A percentile compares a stretch with the other conserved stretches of the same genome.
Evolutionary conservation across 805 yeast genomes (phyloP).

Genomic region (Blastobotrys peoriensis): DNA sequence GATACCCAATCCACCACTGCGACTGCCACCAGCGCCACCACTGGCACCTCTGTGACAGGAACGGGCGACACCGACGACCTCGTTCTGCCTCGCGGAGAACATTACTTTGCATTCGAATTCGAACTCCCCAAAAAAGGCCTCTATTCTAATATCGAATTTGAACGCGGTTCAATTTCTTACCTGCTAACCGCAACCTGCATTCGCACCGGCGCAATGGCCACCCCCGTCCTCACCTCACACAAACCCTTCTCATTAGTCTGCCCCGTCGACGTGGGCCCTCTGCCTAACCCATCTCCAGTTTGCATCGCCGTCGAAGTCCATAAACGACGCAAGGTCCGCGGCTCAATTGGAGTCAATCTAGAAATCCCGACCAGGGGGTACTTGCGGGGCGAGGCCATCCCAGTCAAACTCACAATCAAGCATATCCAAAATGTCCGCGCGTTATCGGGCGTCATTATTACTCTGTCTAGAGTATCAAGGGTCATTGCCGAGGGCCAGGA

Average conservation of each 20-base stretch:
- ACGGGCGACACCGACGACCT: not conserved
- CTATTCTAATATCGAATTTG: conserved; percentile 72
- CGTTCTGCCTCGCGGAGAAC: conserved; percentile 52
- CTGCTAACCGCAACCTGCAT: conserved; percentile 42
- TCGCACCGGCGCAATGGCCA: conserved; percentile 17
- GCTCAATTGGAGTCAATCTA: conserved; percentile 37
- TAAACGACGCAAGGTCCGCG: conserved; percentile 33
- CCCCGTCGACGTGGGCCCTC: conserved; percentile 65
- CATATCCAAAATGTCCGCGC: conserved; percentile 69
- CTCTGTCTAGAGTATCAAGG: conserved; percentile 74
- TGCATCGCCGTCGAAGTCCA: conserved; percentile 53
- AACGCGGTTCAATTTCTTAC: conserved; percentile 76
- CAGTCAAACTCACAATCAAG: conserved; percentile 57
- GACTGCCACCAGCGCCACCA: not conserved
- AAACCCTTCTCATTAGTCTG: conserved; percentile 54
- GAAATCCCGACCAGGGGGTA: conserved; percentile 59
- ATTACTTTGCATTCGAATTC: conserved; percentile 79
- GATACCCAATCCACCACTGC: not conserved
- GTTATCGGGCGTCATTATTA: conserved; percentile 67
- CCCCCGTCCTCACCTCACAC: conserved; percentile 38
- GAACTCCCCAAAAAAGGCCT: conserved; percentile 70
- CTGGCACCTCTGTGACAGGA: not conserved
- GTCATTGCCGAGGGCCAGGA: conserved; percentile 52
- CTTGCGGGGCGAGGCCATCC: conserved; percentile 71
- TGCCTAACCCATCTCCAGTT: conserved; percentile 64